Conservation (phyloP, 306 rosid species). For the Prunus mira region DNA sequence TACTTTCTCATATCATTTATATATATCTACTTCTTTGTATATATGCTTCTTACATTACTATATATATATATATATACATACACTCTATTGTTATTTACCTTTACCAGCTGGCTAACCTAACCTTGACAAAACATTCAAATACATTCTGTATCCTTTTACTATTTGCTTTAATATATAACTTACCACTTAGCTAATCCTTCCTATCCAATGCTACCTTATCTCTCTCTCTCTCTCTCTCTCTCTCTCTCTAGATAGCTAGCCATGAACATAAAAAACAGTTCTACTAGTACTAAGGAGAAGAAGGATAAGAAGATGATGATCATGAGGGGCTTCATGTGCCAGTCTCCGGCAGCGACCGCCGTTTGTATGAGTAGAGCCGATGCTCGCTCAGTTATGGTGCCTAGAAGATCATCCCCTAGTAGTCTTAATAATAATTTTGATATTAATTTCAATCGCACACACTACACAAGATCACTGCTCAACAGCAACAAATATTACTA, state of each 20-base stretch:
- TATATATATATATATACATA: too few relatives aligned
- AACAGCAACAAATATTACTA: not conserved
- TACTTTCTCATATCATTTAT: constrained; percentile 7
- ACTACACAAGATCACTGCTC: too few relatives aligned
- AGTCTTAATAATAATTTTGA: too few relatives aligned
- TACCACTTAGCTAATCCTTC: not conserved
- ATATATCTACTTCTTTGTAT: too few relatives aligned
- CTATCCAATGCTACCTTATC: not conserved
- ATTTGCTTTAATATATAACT: too few relatives aligned
- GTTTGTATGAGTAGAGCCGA: constrained; percentile 61
- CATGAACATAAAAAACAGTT: constrained; percentile 38
- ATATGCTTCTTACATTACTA: too few relatives aligned
- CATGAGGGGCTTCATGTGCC: constrained; percentile 77
- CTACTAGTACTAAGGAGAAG: not conserved
- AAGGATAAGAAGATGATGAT: constrained; percentile 18
- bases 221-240: not conserved
- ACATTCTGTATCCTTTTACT: too few relatives aligned
- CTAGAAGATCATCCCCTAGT: constrained; percentile 27
- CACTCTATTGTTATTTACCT: too few relatives aligned
- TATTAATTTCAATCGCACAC: too few relatives aligned
- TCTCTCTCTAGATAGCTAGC: not conserved
- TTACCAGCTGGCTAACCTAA: constrained; percentile 8
- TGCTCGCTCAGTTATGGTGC: constrained; percentile 46
- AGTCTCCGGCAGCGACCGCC: constrained; percentile 62
- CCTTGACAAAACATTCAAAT: constrained; percentile 10